Percentiles rank a stretch among this genome's conserved stretches.
Conservation (phyloP, 2,329 filamentous ascomycete species). For the Paramyrothecium sp. region DNA sequence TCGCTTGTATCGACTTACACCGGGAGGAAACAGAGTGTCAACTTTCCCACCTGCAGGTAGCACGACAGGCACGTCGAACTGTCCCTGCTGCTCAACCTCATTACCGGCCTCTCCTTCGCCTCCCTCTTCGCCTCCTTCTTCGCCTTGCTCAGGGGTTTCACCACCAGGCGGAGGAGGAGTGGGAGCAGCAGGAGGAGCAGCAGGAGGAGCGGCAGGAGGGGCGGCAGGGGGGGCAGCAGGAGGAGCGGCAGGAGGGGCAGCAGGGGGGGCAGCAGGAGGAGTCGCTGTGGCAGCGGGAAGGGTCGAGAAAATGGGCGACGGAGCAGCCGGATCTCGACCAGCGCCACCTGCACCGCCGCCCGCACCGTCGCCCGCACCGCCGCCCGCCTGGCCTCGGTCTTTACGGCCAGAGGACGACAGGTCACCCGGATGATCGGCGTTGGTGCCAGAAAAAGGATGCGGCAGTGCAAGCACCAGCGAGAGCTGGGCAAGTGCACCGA, state of each 20-base stretch:
- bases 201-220: too few relatives aligned
- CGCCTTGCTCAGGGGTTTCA: neutral
- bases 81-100: constrained; percentile 26
- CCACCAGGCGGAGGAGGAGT: neutral
- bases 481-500: neutral
- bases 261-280: neutral
- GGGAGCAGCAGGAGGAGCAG: too few relatives aligned
- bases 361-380: neutral
- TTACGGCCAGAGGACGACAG: neutral
- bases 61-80: constrained; percentile 25
- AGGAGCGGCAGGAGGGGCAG: neutral
- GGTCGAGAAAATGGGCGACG: neutral
- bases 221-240: neutral
- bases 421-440: too few relatives aligned
- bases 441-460: neutral
- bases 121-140: constrained; percentile 15
- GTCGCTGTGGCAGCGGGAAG: neutral
- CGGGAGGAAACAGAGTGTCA: constrained; percentile 29
- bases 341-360: neutral
- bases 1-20: constrained; percentile 19
- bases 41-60: constrained; percentile 27
- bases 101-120: constrained; percentile 12
- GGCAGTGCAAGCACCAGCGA: neutral
- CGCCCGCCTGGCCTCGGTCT: neutral
- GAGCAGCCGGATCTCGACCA: neutral